phyloP scores from a whole-genome alignment of 2,329 filamentous ascomycete species.

The Fonsecaea pedrosoi region DNA sequence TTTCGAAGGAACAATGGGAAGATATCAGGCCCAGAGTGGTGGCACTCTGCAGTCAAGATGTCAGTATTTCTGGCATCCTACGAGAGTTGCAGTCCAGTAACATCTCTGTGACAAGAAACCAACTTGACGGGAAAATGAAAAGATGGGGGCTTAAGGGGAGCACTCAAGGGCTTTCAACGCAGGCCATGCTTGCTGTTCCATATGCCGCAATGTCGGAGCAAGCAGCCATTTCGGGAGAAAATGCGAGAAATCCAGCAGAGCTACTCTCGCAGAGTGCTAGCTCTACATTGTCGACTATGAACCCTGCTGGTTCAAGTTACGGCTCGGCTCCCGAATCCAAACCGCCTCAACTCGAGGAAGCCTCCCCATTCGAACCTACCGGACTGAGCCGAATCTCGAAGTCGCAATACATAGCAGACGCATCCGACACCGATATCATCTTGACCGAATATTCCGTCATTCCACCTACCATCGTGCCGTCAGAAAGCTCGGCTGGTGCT shows the following conservation, averaged over 20 bases:
- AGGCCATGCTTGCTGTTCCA: background rate
- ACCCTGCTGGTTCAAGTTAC: background rate
- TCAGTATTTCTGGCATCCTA: conserved; percentile 18
- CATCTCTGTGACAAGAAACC: conserved; percentile 6
- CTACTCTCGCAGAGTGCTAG: background rate
- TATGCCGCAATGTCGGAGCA: background rate
- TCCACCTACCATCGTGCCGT: no score
- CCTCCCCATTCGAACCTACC: background rate
- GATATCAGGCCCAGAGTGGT: conserved; percentile 15
- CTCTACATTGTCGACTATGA: background rate
- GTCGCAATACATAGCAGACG: no score
- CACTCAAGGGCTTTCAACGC: background rate
- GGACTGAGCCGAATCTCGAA: background rate
- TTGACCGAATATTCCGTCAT: no score
- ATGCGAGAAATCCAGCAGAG: background rate
- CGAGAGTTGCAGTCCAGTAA: background rate
- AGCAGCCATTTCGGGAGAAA: background rate
- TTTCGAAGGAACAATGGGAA: conserved; percentile 29
- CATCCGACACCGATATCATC: no score
- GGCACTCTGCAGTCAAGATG: conserved; percentile 13
- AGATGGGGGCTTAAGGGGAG: conserved; percentile 2
- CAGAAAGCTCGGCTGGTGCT: no score
- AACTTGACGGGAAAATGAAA: conserved; percentile 16
- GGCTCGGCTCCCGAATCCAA: background rate
- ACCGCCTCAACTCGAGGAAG: background rate